Conservation (phyloP, 441 rosid genomes). For the Erodium moschatum region DNA sequence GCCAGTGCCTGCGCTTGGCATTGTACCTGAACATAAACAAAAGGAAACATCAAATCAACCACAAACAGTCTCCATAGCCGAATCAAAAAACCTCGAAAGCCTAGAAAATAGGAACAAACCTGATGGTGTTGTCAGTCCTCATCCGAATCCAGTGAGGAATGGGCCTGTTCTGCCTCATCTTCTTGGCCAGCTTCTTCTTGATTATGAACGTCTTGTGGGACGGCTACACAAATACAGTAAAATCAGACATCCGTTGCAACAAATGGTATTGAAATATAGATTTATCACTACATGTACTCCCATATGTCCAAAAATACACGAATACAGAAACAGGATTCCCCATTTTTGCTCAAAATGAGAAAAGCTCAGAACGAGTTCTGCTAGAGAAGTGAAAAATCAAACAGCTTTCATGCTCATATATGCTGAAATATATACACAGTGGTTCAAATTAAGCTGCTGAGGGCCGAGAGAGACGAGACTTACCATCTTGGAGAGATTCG, state of each 20-base stretch:
- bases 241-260: neutral
- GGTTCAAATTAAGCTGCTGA: neutral
- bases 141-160: constrained; percentile 14
- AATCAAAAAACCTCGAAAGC: neutral
- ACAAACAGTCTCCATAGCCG: neutral
- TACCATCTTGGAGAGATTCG: neutral
- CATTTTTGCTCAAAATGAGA: neutral
- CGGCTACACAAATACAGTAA: no score
- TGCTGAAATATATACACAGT: neutral
- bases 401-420: neutral
- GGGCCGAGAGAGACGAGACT: neutral
- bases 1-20: constrained; percentile 14
- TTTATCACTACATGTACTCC: neutral
- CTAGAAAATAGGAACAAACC: neutral
- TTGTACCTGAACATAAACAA: constrained; percentile 7
- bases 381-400: neutral
- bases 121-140: constrained; percentile 11
- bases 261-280: neutral
- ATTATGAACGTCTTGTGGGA: constrained; percentile 11
- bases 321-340: neutral
- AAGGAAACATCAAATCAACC: neutral
- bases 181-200: constrained; percentile 14
- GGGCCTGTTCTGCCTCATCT: constrained; percentile 14
- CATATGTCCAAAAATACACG: neutral
- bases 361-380: neutral